These are phyloP conservation scores for Cucurbita argyrosperma DNA, from an alignment of 306 rosid species.

Conservation along the genomic window DNA sequence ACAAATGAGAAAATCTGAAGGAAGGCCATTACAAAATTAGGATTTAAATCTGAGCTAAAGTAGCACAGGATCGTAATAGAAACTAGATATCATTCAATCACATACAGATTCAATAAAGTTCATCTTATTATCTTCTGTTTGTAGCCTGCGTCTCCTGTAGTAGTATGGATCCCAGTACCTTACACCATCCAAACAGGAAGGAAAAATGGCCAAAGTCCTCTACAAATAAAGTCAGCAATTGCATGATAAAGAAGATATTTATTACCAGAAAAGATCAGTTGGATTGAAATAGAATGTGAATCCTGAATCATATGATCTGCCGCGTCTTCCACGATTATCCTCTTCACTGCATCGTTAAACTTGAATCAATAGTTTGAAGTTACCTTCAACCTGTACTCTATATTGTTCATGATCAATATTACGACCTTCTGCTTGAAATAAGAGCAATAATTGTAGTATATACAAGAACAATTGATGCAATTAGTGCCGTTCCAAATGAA, in stretches of 20 bases:
- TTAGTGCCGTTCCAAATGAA: constrained; percentile 88
- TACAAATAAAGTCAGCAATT: neutral
- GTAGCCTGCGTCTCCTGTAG: constrained; percentile 56
- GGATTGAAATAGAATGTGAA: constrained; percentile 55
- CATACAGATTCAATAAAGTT: constrained; percentile 88
- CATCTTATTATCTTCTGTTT: constrained; percentile 57
- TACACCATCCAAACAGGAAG: constrained; percentile 9
- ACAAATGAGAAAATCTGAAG: constrained; percentile 85
- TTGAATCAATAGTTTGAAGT: constrained; percentile 13
- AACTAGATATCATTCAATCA: constrained; percentile 15
- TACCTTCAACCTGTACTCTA: neutral
- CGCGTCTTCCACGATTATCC: constrained; percentile 87
- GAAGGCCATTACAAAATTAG: constrained; percentile 14
- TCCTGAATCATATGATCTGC: constrained; percentile 80
- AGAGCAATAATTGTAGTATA: constrained; percentile 87
- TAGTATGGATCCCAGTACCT: constrained; percentile 99
- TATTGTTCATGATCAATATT: neutral
- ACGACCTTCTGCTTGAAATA: constrained; percentile 64
- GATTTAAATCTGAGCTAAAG: constrained; percentile 1
- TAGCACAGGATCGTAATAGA: neutral
- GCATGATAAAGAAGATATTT: neutral
- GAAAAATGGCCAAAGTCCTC: constrained; percentile 7
- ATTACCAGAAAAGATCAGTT: constrained; percentile 76
- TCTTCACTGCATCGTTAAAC: constrained; percentile 50
- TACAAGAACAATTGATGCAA: constrained; percentile 87